Percentiles rank a stretch among this genome's conserved stretches.
These are phyloP conservation scores for Colletotrichum eremochloae DNA, from an alignment of 2,329 filamentous ascomycete genomes.

Conservation along the genomic window DNA sequence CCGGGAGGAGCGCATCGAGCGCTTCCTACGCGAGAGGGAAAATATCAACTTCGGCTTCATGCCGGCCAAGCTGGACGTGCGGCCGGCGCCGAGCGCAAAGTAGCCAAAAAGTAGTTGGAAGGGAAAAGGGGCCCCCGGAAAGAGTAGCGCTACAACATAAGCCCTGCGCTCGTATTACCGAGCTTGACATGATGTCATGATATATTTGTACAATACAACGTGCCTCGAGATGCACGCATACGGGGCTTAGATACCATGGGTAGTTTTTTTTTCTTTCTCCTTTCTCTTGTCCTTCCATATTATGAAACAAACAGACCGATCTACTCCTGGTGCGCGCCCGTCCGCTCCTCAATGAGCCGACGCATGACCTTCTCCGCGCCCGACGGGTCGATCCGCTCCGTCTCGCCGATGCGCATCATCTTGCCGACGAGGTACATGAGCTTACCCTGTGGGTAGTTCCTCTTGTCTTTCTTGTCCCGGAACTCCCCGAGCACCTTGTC, in stretches of 20 bases:
- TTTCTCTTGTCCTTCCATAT: too few species aligned
- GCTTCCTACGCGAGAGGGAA: slow-evolving; percentile 82
- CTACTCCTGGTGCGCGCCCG: background rate
- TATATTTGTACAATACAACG: slow-evolving; percentile 35
- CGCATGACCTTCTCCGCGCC: slow-evolving; percentile 64
- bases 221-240: slow-evolving; percentile 15
- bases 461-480: slow-evolving; percentile 56
- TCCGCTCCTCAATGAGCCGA: slow-evolving; percentile 46
- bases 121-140: background rate
- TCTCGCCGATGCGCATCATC: slow-evolving; percentile 67
- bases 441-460: slow-evolving; percentile 66
- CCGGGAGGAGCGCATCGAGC: slow-evolving; percentile 78
- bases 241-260: background rate
- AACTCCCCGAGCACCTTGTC: slow-evolving; percentile 63
- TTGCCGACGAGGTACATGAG: slow-evolving; percentile 72
- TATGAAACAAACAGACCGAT: background rate
- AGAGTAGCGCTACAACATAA: background rate
- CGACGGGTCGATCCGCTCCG: slow-evolving; percentile 67
- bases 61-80: slow-evolving; percentile 43
- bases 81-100: slow-evolving; percentile 19
- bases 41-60: slow-evolving; percentile 52
- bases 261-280: background rate
- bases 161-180: slow-evolving; percentile 21
- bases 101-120: background rate
- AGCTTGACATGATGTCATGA: slow-evolving; percentile 27